These are phyloP conservation scores for Leptodontidium sp. DNA, from an alignment of 2,329 filamentous ascomycete species.

Conservation along the genomic window DNA sequence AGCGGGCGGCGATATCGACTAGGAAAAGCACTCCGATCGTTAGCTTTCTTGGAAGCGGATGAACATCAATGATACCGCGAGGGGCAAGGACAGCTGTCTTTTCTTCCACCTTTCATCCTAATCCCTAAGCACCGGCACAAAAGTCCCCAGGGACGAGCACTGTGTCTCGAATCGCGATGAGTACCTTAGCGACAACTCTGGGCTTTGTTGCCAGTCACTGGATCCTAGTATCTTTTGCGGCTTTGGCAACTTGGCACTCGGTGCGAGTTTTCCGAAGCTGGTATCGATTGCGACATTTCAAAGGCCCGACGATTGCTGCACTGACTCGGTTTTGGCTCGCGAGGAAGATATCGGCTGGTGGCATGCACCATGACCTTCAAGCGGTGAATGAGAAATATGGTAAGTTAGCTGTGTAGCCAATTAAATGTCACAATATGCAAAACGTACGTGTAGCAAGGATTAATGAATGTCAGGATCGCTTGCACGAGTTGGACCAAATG, in stretches of 20 bases:
- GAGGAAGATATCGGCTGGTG: constrained; percentile 26
- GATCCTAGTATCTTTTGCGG: constrained; percentile 3
- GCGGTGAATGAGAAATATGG: constrained; percentile 35
- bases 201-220: constrained; percentile 9
- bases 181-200: not conserved
- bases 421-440: not conserved
- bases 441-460: not conserved
- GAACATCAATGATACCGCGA: constrained; percentile 5
- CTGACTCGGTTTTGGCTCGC: constrained; percentile 37
- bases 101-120: constrained; percentile 16
- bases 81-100: not conserved
- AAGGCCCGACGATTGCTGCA: constrained; percentile 31
- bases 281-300: constrained; percentile 34
- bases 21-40: constrained; percentile 9
- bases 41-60: constrained; percentile 5
- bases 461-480: constrained; percentile 25
- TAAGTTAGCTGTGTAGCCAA: constrained; percentile 17
- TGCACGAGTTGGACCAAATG: constrained; percentile 42
- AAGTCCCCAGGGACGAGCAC: not conserved
- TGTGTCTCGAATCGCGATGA: not conserved
- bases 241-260: constrained; percentile 10
- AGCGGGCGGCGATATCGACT: not conserved
- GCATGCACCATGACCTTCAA: constrained; percentile 31
- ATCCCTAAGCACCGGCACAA: not conserved
- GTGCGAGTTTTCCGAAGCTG: constrained; percentile 24